Percentiles rank a stretch among this genome's conserved stretches.
Conservation (phyloP, 345 rosid genomes). For the Ceriops decandra region DNA sequence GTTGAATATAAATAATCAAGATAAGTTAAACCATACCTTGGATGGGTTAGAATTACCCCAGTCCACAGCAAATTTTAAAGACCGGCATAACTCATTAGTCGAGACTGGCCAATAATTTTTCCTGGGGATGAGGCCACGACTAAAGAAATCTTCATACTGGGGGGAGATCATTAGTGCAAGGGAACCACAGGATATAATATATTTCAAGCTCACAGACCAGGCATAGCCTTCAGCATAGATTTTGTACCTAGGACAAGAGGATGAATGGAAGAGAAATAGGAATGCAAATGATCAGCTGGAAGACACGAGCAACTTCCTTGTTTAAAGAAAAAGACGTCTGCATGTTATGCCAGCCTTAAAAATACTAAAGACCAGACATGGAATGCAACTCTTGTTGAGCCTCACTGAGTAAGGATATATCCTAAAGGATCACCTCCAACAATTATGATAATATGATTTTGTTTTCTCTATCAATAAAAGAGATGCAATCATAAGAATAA, state of each 20-base stretch:
- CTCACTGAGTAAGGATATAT: too few species aligned
- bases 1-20: not conserved
- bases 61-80: constrained; percentile 72
- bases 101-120: constrained; percentile 87
- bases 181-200: constrained; percentile 81
- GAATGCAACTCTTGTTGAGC: too few species aligned
- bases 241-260: constrained; percentile 53
- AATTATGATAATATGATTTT: too few species aligned
- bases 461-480: too few species aligned
- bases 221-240: constrained; percentile 97
- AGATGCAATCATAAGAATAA: too few species aligned
- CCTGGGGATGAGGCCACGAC: constrained; percentile 71
- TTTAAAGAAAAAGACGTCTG: constrained; percentile 6
- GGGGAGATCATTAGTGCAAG: constrained; percentile 73
- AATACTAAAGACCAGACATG: not conserved
- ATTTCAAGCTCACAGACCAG: constrained; percentile 96
- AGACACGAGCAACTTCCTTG: not conserved
- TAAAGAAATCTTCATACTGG: constrained; percentile 85
- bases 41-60: constrained; percentile 78
- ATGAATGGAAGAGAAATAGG: not conserved
- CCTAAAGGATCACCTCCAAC: too few species aligned
- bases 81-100: constrained; percentile 48
- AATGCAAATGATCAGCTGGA: not conserved
- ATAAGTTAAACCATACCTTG: constrained; percentile 38
- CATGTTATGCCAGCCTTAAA: not conserved